These are phyloP conservation scores for Jackrogersella multiformis DNA, from an alignment of 495 filamentous ascomycete genomes.

Conservation along the genomic window DNA sequence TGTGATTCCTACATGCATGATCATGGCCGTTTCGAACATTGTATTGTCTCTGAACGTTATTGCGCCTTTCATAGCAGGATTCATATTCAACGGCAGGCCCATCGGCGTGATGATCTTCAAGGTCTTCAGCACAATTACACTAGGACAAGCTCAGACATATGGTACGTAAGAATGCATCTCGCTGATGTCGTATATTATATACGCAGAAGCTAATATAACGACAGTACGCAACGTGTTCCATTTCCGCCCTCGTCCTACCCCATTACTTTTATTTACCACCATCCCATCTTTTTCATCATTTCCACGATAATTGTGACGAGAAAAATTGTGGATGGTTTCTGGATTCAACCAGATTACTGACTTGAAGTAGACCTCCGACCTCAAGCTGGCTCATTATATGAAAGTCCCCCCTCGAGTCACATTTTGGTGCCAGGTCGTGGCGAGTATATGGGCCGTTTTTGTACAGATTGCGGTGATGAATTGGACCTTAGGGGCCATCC, in stretches of 20 bases:
- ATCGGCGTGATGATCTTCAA: slow-evolving; percentile 75
- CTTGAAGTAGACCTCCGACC: slow-evolving; percentile 49
- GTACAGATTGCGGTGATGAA: slow-evolving; percentile 69
- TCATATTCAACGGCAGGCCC: slow-evolving; percentile 68
- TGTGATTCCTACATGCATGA: slow-evolving; percentile 63
- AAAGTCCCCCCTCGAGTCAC: slow-evolving; percentile 70
- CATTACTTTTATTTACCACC: background rate
- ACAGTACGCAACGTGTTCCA: slow-evolving; percentile 26
- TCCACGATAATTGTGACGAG: background rate
- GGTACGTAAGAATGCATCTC: slow-evolving; percentile 7
- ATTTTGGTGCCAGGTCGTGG: slow-evolving; percentile 66
- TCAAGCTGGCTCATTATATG: slow-evolving; percentile 72
- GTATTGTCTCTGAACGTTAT: slow-evolving; percentile 65
- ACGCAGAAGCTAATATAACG: slow-evolving; percentile 5
- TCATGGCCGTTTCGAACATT: slow-evolving; percentile 65
- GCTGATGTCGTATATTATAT: background rate
- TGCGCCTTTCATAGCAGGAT: slow-evolving; percentile 71
- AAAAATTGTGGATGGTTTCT: background rate
- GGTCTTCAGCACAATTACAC: slow-evolving; percentile 67
- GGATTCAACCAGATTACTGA: slow-evolving; percentile 30
- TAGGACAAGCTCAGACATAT: slow-evolving; percentile 64
- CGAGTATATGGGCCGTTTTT: slow-evolving; percentile 65
- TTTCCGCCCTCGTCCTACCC: background rate
- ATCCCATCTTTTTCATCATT: background rate
- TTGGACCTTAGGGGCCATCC: slow-evolving; percentile 66